Evolutionary conservation across 148 eudicot species (phyloP).

Genomic region (Tetragonia tetragonoides): DNA sequence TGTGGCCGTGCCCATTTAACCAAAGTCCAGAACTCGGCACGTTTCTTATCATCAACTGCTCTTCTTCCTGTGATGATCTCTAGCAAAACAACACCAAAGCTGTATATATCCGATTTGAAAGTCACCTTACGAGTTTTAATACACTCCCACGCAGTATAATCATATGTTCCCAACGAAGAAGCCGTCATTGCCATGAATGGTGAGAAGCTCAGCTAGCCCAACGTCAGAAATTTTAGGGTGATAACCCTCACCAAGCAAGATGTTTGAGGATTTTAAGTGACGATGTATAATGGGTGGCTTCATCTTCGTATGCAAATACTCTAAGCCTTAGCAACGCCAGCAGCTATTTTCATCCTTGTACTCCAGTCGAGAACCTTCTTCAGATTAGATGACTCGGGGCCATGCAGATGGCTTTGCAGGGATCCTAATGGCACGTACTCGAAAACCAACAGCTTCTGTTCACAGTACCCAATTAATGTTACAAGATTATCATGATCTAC

Average conservation of each 20-base stretch:
- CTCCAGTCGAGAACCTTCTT: conserved; percentile 63
- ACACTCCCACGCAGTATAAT: no score
- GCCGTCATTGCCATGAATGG: no score
- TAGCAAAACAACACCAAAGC: conserved; percentile 76
- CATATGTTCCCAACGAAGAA: no score
- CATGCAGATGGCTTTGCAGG: conserved; percentile 64
- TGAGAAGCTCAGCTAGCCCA: conserved; percentile 79
- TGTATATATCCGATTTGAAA: conserved; percentile 69
- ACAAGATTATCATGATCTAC: conserved; percentile 79
- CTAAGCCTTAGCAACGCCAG: conserved; percentile 81
- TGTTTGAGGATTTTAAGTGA: conserved; percentile 77
- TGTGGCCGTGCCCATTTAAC: no score
- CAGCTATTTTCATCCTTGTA: conserved; percentile 68
- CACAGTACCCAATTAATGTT: conserved; percentile 72
- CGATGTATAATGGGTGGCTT: conserved; percentile 73
- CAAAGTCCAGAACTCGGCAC: no score
- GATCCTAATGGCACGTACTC: conserved; percentile 85
- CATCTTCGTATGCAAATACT: conserved; percentile 71
- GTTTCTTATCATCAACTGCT: conserved; percentile 52
- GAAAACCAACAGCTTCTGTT: conserved; percentile 69
- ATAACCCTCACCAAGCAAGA: conserved; percentile 63
- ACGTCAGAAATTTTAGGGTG: conserved; percentile 78
- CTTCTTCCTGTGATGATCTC: conserved; percentile 72
- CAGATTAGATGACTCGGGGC: conserved; percentile 38
- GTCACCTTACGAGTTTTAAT: conserved; percentile 83